A percentile compares a stretch with the other conserved stretches of the same genome.
These are phyloP conservation scores for Mortierella sp. DNA, from an alignment of 371 early-diverging fungal genomes.

Conservation along the genomic window DNA sequence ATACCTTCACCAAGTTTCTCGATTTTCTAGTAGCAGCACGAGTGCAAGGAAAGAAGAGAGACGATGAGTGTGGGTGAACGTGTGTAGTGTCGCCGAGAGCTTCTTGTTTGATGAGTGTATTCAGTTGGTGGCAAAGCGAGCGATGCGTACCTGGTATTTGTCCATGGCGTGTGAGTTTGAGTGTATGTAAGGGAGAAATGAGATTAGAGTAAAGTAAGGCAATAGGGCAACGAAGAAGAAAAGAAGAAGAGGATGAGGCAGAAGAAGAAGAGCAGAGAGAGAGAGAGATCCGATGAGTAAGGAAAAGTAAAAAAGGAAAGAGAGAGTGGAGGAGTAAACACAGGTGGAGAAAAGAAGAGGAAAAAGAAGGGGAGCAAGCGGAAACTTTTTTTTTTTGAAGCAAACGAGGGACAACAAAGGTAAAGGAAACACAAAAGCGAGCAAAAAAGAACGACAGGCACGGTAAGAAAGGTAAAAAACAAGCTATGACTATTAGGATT, in stretches of 20 bases:
- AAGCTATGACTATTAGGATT: background rate
- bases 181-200: background rate
- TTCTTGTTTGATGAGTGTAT: background rate
- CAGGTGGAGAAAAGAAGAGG: background rate
- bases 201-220: background rate
- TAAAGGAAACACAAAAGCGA: background rate
- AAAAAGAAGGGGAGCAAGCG: too few relatives aligned
- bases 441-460: background rate
- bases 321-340: background rate
- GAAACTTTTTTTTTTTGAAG: background rate
- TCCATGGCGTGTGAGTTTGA: slow-evolving; percentile 66
- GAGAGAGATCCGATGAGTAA: background rate
- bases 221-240: slow-evolving; percentile 16
- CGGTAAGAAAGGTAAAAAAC: background rate
- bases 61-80: background rate
- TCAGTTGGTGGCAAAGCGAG: background rate
- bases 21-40: slow-evolving; percentile 79
- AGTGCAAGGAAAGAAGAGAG: background rate
- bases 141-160: slow-evolving; percentile 80
- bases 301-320: background rate
- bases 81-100: background rate
- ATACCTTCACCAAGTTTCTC: slow-evolving; percentile 93
- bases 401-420: background rate
- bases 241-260: slow-evolving; percentile 2
- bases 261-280: background rate